Base-by-base conservation (phyloP, 805 yeast genomes). In the Saccharomycopsis guyanensis region DNA sequence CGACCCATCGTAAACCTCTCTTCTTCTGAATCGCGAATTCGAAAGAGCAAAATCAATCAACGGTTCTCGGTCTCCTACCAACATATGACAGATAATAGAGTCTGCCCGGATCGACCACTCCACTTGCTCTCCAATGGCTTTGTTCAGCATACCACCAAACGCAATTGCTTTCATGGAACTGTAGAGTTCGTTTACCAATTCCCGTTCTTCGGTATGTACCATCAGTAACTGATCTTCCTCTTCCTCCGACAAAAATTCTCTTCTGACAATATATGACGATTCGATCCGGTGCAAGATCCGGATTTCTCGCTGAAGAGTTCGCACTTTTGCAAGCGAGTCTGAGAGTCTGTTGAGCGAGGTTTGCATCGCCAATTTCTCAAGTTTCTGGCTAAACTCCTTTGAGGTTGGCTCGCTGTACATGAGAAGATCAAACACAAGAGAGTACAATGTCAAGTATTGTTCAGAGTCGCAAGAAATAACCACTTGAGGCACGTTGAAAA, bases 371-470 rank as follows among this genome's bases (percentile, higher is more conserved):
- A 87, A 65, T 53, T 82, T 81, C 46, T 80, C 80, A 25, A 86
- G 66, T 32, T 73, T 72, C 45, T 83, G 81, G 31, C 72, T 70
- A 37, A 82, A 59, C 31, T 68, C 65, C 50, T 76, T 75, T 38
- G 75, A 72, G 53, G 73, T 71, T 3, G 96, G 95, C 53, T 86
- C 95, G 4, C 76, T 69, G 58, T 86, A 86, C 27, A 86, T 68
- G 49, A 91, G 57, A 38, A 89, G 64, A 45, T 82, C 79, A 55
- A 76, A 69, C 0, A 75, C 68, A 33, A 88, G 76, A 13, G 75
- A 70, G 57, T 78, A 84, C 12, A 86, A 61, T 0, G 87, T 70
- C 52, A 70, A 70, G 59, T 86, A 89, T 57, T 87, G 95, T 38
- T 65, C 63, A 0, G 96, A 82, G 45, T 87, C 87, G 44, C 87